Conservation (phyloP, 129 eudicot genomes). For the Ambrosia trifida region DNA sequence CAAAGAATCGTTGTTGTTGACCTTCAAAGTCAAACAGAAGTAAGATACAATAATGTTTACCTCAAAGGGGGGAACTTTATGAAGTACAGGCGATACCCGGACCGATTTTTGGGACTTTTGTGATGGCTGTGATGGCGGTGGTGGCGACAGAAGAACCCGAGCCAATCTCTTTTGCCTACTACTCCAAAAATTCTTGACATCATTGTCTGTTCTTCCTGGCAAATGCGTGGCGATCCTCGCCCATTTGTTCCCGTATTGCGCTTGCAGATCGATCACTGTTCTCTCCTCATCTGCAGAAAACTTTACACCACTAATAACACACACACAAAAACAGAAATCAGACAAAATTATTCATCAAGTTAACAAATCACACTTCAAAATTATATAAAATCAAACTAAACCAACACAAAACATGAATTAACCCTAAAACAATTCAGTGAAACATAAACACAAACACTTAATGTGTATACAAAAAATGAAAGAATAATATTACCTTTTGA, state of each 20-base stretch:
- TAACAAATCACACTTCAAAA: neutral
- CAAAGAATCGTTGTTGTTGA: neutral
- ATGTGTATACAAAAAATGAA: neutral
- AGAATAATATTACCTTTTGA: slow-evolving; percentile 50
- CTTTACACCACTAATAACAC: slow-evolving; percentile 75
- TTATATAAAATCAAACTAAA: too few relatives aligned
- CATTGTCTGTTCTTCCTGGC: slow-evolving; percentile 92
- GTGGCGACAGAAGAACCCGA: slow-evolving; percentile 58
- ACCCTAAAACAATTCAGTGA: neutral
- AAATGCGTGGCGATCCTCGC: slow-evolving; percentile 74
- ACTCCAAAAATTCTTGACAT: slow-evolving; percentile 98
- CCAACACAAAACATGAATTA: neutral
- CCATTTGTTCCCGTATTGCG: slow-evolving; percentile 92
- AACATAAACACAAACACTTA: slow-evolving; percentile 26
- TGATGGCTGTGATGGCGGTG: slow-evolving; percentile 27
- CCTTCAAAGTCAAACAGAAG: neutral
- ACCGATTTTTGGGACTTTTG: slow-evolving; percentile 34
- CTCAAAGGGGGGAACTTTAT: slow-evolving; percentile 47
- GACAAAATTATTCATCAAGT: slow-evolving; percentile 1
- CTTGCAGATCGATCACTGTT: slow-evolving; percentile 78
- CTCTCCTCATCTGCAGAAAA: slow-evolving; percentile 90
- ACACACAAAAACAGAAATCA: slow-evolving; percentile 20
- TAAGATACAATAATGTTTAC: slow-evolving; percentile 30
- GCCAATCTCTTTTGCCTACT: slow-evolving; percentile 90
- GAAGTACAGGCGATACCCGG: slow-evolving; percentile 34